Conservation (phyloP, 1,139 yeast species). For the Suhomyces guaymorum region DNA sequence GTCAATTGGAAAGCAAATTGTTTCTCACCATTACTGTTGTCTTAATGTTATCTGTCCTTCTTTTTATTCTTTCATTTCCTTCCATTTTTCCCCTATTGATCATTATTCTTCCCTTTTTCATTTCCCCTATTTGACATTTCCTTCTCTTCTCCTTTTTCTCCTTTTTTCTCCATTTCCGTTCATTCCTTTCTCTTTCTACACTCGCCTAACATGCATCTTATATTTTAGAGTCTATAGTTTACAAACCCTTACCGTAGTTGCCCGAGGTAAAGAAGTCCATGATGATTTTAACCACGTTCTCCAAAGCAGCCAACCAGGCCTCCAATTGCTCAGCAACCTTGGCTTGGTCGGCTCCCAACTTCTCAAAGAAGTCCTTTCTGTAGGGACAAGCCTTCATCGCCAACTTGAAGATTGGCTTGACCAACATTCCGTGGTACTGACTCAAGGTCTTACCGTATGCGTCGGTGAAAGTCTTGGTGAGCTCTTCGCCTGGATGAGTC, state of each 20-base stretch:
- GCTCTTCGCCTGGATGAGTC: conserved; percentile 59
- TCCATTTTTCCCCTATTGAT: too few relatives aligned
- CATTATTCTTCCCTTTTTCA: too few relatives aligned
- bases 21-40: too few relatives aligned
- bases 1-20: too few relatives aligned
- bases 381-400: conserved; percentile 97
- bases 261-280: conserved; percentile 76
- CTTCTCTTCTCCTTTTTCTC: too few relatives aligned
- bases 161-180: too few relatives aligned
- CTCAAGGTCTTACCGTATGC: conserved; percentile 79
- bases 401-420: conserved; percentile 84
- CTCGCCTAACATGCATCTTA: too few relatives aligned
- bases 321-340: conserved; percentile 65
- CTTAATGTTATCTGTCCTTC: too few relatives aligned
- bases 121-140: too few relatives aligned
- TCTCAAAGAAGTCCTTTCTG: conserved; percentile 79
- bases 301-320: conserved; percentile 77
- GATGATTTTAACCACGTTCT: conserved; percentile 69
- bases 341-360: conserved; percentile 71
- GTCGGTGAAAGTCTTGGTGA: conserved; percentile 76
- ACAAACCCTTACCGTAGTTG: conserved; percentile 87
- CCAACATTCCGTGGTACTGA: conserved; percentile 77
- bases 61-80: too few relatives aligned
- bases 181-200: too few relatives aligned
- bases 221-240: too few relatives aligned